phyloP scores from a whole-genome alignment of 176 grass and related monocot genomes.

The Microstegium vimineum region DNA sequence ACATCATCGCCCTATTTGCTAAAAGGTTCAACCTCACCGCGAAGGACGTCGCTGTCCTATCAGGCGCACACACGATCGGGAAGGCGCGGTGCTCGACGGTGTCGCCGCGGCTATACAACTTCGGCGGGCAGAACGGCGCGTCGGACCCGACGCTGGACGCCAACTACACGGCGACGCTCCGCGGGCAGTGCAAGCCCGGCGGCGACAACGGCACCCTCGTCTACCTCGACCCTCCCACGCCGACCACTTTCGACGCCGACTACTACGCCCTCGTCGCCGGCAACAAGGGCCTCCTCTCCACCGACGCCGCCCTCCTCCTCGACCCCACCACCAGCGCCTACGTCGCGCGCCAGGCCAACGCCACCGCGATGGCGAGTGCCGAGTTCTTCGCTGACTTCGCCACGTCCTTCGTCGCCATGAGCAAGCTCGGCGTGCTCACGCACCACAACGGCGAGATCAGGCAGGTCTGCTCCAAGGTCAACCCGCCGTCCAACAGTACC shows the following conservation, averaged over 20 bases:
- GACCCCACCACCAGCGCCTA: constrained; percentile 26
- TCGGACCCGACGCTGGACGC: constrained; percentile 30
- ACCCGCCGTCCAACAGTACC: not conserved
- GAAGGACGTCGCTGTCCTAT: constrained; percentile 58
- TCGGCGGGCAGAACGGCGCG: constrained; percentile 15
- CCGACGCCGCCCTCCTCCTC: constrained; percentile 39
- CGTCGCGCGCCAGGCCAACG: constrained; percentile 39
- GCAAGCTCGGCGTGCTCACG: constrained; percentile 3
- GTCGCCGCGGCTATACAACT: constrained; percentile 41
- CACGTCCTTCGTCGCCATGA: constrained; percentile 35
- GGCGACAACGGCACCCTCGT: constrained; percentile 22
- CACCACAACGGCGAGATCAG: constrained; percentile 43
- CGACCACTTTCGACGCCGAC: constrained; percentile 24
- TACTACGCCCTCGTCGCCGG: constrained; percentile 38
- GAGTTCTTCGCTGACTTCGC: constrained; percentile 47
- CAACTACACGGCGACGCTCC: constrained; percentile 32
- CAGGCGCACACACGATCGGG: constrained; percentile 53
- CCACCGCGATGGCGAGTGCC: not conserved
- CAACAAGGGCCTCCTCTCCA: constrained; percentile 33
- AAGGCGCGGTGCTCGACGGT: constrained; percentile 44
- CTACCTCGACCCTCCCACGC: constrained; percentile 26
- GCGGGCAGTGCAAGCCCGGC: constrained; percentile 18
- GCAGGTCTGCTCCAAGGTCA: constrained; percentile 35
- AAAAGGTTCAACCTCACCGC: constrained; percentile 54
- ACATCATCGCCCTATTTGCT: constrained; percentile 38